phyloP scores from a whole-genome alignment of 2,329 filamentous ascomycete species.

The Fulvia fulva region DNA sequence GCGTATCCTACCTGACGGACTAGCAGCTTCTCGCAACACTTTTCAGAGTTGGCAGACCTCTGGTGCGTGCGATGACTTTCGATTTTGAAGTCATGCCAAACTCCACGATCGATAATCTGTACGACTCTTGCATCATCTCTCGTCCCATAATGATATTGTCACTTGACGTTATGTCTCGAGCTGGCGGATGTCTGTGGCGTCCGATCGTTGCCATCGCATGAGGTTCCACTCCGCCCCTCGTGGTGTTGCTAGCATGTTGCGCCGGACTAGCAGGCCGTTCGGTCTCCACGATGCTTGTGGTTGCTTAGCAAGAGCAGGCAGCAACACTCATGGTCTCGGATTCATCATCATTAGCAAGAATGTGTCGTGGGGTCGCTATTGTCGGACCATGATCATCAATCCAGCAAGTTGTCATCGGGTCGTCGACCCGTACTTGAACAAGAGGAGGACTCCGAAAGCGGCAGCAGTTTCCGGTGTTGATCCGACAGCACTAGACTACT shows the following conservation, averaged over 20 bases:
- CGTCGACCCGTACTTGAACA: background rate
- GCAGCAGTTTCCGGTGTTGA: background rate
- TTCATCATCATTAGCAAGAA: background rate
- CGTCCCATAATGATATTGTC: background rate
- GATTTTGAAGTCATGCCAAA: background rate
- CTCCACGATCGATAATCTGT: background rate
- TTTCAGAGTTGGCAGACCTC: background rate
- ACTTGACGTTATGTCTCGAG: background rate
- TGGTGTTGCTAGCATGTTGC: background rate
- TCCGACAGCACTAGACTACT: background rate
- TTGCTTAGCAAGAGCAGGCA: background rate
- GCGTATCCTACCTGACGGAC: too few relatives aligned
- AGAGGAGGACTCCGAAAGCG: background rate
- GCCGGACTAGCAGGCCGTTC: background rate
- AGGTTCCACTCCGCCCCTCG: background rate
- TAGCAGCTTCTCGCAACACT: too few relatives aligned
- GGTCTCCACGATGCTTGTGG: background rate
- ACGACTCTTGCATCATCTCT: background rate
- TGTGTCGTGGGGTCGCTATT: background rate
- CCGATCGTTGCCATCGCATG: background rate
- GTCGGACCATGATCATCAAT: background rate
- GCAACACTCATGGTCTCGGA: background rate
- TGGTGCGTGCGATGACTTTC: background rate
- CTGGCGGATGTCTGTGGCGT: background rate
- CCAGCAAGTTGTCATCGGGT: background rate